Conservation (phyloP, 2,329 filamentous ascomycete species). For the Xylariaceae sp. region DNA sequence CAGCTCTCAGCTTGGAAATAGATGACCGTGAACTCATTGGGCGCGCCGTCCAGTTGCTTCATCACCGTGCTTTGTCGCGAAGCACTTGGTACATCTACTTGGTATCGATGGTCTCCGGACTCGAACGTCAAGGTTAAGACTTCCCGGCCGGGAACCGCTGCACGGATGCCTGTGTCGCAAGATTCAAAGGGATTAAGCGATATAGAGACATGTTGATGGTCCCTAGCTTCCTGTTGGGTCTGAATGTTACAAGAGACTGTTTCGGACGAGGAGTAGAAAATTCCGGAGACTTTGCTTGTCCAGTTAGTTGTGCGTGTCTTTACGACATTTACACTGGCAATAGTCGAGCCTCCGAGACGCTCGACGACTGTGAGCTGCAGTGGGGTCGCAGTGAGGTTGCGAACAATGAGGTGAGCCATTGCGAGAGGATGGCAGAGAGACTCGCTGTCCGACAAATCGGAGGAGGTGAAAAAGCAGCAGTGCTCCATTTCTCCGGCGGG, state of each 20-base stretch:
- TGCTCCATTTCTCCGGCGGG: constrained; percentile 2
- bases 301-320: constrained; percentile 37
- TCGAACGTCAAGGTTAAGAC: constrained; percentile 71
- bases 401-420: constrained; percentile 62
- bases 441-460: constrained; percentile 7
- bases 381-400: constrained; percentile 73
- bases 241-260: constrained; percentile 29
- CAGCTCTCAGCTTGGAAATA: constrained; percentile 54
- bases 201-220: constrained; percentile 57
- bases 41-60: constrained; percentile 46
- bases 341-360: constrained; percentile 56
- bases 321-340: constrained; percentile 38
- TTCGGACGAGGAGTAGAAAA: constrained; percentile 40
- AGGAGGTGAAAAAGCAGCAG: constrained; percentile 13
- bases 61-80: constrained; percentile 56
- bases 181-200: constrained; percentile 63
- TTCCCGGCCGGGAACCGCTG: constrained; percentile 56
- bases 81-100: constrained; percentile 65
- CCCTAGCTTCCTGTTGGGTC: constrained; percentile 55
- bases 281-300: constrained; percentile 39
- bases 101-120: constrained; percentile 58
- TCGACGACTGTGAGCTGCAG: constrained; percentile 68
- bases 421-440: constrained; percentile 1
- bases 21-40: constrained; percentile 57
- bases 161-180: constrained; percentile 55